Evolutionary conservation across 2,329 filamentous ascomycete genomes (phyloP).

Genomic region (Orbilia javanica): DNA sequence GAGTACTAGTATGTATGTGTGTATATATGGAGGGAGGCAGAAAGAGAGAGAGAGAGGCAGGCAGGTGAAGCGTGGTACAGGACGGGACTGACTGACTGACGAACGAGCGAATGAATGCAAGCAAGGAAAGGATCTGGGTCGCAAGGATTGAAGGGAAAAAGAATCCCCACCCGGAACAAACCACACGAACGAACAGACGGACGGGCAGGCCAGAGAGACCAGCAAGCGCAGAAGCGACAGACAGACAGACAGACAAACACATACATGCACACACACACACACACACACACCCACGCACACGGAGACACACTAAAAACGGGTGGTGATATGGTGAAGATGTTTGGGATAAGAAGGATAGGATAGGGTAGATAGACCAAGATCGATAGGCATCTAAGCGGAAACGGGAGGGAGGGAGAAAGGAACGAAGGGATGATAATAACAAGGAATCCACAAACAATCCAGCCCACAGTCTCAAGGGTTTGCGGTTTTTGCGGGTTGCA

Average conservation of each 20-base stretch:
- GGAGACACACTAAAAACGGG: conserved; percentile 10
- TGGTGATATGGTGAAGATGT: neutral
- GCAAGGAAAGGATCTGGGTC: conserved; percentile 17
- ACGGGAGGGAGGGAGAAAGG: neutral
- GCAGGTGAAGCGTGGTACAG: conserved; percentile 19
- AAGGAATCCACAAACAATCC: neutral
- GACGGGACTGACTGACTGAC: neutral
- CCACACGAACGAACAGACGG: neutral
- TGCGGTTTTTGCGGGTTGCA: too few relatives aligned
- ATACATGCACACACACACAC: neutral
- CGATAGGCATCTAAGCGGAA: neutral
- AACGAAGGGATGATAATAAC: conserved; percentile 5
- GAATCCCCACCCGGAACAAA: conserved; percentile 32
- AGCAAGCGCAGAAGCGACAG: neutral
- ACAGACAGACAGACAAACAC: neutral
- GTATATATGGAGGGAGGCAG: neutral
- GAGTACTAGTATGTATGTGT: too few relatives aligned
- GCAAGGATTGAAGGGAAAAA: conserved; percentile 25
- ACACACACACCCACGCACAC: neutral
- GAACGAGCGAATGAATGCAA: neutral
- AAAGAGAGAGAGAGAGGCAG: neutral
- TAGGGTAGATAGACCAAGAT: neutral
- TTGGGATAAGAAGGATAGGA: conserved; percentile 4
- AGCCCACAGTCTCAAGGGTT: too few relatives aligned
- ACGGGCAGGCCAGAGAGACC: neutral